These are phyloP conservation scores for Cyberlindnera maritima DNA, from an alignment of 805 yeast genomes.

Conservation along the genomic window DNA sequence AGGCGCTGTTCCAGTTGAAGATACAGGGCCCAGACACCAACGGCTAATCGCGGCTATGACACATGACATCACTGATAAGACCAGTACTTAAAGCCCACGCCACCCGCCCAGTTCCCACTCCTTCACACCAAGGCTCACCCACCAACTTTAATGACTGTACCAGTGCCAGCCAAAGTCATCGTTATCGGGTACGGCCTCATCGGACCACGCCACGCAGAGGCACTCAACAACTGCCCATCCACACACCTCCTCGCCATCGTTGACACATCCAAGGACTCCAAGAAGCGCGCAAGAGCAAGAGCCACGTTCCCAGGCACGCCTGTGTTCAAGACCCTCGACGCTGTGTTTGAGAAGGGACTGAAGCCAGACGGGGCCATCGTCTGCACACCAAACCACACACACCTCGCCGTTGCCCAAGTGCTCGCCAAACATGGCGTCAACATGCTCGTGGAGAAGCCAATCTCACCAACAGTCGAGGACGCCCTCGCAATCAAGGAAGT, in stretches of 20 bases:
- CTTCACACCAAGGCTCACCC: too few relatives aligned
- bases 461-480: constrained; percentile 17
- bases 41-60: neutral
- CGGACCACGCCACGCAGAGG: constrained; percentile 24
- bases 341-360: constrained; percentile 8
- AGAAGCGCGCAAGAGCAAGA: constrained; percentile 9
- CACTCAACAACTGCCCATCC: constrained; percentile 13
- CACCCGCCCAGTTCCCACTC: neutral
- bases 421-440: constrained; percentile 12
- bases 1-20: neutral
- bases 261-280: constrained; percentile 15
- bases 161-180: constrained; percentile 12
- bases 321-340: constrained; percentile 10
- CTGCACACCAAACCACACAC: constrained; percentile 22
- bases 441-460: constrained; percentile 22
- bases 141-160: constrained; percentile 15
- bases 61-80: neutral
- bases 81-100: neutral
- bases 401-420: constrained; percentile 11
- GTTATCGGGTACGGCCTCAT: constrained; percentile 23
- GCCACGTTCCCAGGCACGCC: constrained; percentile 10
- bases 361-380: constrained; percentile 21
- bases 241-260: constrained; percentile 17
- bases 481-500: constrained; percentile 14
- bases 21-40: neutral